Evolutionary conservation across 306 rosid species (phyloP).

Genomic region (Chamaecrista fasciculata): DNA sequence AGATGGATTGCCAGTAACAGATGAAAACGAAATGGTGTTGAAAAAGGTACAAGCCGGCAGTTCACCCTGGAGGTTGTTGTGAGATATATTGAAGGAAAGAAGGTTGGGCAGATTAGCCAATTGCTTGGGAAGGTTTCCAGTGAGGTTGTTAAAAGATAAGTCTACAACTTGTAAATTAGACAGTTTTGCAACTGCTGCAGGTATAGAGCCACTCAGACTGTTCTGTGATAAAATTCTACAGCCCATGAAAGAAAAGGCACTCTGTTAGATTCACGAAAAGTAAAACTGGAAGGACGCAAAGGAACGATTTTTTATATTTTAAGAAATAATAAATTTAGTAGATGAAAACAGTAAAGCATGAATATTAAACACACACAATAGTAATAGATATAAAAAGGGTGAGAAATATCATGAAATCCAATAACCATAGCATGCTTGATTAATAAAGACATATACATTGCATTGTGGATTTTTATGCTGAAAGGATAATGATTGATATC

Average conservation of each 20-base stretch:
- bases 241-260: not conserved
- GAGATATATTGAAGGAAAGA: constrained; percentile 77
- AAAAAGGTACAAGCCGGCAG: constrained; percentile 88
- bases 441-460: not conserved
- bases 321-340: not conserved
- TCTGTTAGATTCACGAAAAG: constrained; percentile 2
- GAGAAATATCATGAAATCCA: constrained; percentile 12
- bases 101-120: constrained; percentile 86
- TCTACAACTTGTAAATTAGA: constrained; percentile 69
- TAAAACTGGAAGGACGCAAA: not conserved
- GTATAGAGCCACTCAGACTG: constrained; percentile 62
- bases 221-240: constrained; percentile 72
- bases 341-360: constrained; percentile 21
- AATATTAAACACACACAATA: not conserved
- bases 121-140: constrained; percentile 82
- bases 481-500: constrained; percentile 7
- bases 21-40: constrained; percentile 79
- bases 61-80: constrained; percentile 90
- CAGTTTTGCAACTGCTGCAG: constrained; percentile 73
- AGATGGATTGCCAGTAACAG: constrained; percentile 77
- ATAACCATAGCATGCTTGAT: not conserved
- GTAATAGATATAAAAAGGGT: not conserved
- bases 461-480: constrained; percentile 8
- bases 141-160: constrained; percentile 69
- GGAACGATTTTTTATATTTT: not conserved